A percentile compares a stretch with the other conserved stretches of the same genome.
These are phyloP conservation scores for Yamadazyma sp. DNA, from an alignment of 805 yeast species.

Conservation along the genomic window DNA sequence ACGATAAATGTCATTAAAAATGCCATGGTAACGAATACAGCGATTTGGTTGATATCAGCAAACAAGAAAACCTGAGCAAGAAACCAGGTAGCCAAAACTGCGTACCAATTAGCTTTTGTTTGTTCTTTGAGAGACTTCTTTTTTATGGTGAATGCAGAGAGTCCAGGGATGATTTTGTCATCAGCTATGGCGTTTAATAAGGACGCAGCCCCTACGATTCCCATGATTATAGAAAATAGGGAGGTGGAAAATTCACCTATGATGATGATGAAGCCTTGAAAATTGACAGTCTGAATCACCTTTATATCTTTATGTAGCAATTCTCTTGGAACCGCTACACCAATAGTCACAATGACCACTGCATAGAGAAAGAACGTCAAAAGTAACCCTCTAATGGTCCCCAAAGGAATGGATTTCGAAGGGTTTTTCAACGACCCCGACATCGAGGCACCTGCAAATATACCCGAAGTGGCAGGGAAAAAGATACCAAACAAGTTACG, in stretches of 20 bases:
- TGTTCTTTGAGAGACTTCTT: constrained; percentile 42
- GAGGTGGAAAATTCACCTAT: constrained; percentile 93
- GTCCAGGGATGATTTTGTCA: constrained; percentile 84
- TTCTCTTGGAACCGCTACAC: constrained; percentile 76
- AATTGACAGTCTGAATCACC: constrained; percentile 77
- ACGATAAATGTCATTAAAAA: constrained; percentile 94
- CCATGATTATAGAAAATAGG: constrained; percentile 89
- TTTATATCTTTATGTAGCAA: constrained; percentile 77
- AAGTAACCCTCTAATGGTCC: constrained; percentile 83
- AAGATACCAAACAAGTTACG: constrained; percentile 89
- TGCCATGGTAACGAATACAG: constrained; percentile 95
- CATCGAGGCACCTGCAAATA: constrained; percentile 98
- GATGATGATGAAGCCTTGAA: constrained; percentile 66
- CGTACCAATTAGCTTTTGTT: constrained; percentile 58
- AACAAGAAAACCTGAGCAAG: constrained; percentile 82
- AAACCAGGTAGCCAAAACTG: constrained; percentile 75
- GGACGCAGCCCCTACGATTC: constrained; percentile 93
- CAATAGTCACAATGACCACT: constrained; percentile 78
- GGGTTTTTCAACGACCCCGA: constrained; percentile 90
- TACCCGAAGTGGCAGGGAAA: constrained; percentile 98
- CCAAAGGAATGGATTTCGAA: constrained; percentile 85
- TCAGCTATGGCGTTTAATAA: constrained; percentile 87
- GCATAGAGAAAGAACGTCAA: constrained; percentile 77
- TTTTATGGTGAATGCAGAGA: constrained; percentile 47
- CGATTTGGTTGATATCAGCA: constrained; percentile 91